Base-by-base conservation (phyloP, 2,329 filamentous ascomycete genomes). In the Xylaria arbuscula region DNA sequence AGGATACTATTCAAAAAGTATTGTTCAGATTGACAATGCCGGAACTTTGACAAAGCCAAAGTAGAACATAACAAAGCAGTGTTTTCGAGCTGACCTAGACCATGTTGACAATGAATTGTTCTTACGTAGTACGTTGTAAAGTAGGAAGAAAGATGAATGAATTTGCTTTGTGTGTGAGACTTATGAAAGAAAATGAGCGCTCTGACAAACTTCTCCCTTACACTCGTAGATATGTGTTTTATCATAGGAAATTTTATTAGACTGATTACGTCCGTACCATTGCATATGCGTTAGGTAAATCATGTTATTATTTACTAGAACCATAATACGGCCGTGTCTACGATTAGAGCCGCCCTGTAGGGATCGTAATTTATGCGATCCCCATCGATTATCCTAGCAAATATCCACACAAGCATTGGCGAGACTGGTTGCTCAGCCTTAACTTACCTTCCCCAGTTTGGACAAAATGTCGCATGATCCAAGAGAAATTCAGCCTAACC, bases 81-180 rank as follows among this genome's bases (percentile, higher is more conserved):
- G 11, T 11, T 42, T 40, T n/a, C 19, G 10, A 42, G 22, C 28
- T 19, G 22, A 34, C 55, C 2, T 32, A 57, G 19, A 15, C 4
- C 11, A 36, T 62, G 24, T 48, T 55, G n/a, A 47, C 50, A 48
- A 55, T 62, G 15, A 28, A 36, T 62, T 48, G 60, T 56, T 24
- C 22, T 38, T 24, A 42, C 15, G 24, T 32, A 15, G 9, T n/a
- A 5, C 28, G 28, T 28, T 28, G 28, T 32, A 28, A 13, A 19
- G 10, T 22, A 45, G 38, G 15, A 32, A 57, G 13, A 7, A 45
- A 45, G 19, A 15, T 10, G 13, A 45, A 24, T 9, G 22, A 42
- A n/a, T 22, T 28, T 17, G 40, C 40, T 7, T 17, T 7, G 15
- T 45, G 15, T 2, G 5, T 45, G 28, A 28, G 28, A 5, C 13